Conservation (phyloP, 2,329 filamentous ascomycete genomes). For the Alternaria gansuensis region DNA sequence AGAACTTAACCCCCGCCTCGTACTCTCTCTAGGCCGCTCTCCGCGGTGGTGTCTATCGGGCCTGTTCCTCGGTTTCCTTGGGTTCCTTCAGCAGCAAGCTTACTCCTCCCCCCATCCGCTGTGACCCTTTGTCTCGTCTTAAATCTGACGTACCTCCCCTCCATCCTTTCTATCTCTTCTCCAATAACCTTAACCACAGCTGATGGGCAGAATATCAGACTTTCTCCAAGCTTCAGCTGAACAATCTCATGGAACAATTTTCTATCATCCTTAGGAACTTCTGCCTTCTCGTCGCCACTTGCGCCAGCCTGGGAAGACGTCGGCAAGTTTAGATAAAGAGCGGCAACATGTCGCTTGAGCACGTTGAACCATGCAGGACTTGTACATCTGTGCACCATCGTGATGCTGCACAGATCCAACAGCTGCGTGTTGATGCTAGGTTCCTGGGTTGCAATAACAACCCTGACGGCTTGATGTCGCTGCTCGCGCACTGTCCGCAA, state of each 20-base stretch:
- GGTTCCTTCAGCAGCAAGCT: background rate
- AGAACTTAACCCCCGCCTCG: no score
- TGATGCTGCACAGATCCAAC: slow-evolving; percentile 73
- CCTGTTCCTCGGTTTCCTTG: no score
- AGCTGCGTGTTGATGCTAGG: slow-evolving; percentile 73
- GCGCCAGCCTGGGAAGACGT: no score
- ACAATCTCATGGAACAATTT: background rate
- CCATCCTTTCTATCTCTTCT: background rate
- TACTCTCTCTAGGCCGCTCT: no score
- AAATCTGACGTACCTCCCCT: background rate
- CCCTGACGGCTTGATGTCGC: slow-evolving; percentile 70
- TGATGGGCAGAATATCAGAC: slow-evolving; percentile 1
- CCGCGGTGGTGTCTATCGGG: no score
- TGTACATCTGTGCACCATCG: slow-evolving; percentile 74
- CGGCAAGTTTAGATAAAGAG: slow-evolving; percentile 9
- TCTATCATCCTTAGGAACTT: background rate
- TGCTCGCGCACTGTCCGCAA: slow-evolving; percentile 72
- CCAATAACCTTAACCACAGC: background rate
- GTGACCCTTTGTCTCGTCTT: background rate
- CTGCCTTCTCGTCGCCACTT: no score
- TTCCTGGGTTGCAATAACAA: slow-evolving; percentile 78
- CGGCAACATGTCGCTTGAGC: slow-evolving; percentile 60
- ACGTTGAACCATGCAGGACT: slow-evolving; percentile 68
- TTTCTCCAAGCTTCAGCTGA: background rate
- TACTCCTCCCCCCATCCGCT: background rate